Base-by-base conservation (phyloP, 331 rosid species). In the Spiraea crenata region DNA sequence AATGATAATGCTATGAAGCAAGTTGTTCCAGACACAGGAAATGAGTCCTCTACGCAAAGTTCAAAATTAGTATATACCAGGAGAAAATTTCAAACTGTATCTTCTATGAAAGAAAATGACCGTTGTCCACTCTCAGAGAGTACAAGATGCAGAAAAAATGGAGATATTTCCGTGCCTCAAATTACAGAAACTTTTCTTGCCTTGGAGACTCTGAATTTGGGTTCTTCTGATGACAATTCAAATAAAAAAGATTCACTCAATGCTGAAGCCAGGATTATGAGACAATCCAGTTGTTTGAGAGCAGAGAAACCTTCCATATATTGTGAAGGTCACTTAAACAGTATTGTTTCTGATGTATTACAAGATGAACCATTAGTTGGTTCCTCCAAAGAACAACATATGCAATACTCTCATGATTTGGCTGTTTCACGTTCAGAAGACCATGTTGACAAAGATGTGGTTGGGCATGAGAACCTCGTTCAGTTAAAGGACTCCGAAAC, bases 41-140 rank as follows among this genome's bases (percentile, higher is more conserved):
- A 41, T 48, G 16, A 15, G 67, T 49, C 88, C 45, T 42, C 69
- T 63, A 73, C 79, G 65, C 84, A 77, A 70, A 74, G 34, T 49
- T 82, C 82, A 61, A 82, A 56, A 4, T 50, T 75, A 31, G 87
- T 86, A 67, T 90, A 88, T 85, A 66, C 78, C 68, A 82, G 91
- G 74, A 88, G 66, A 81, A 89, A 82, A 78, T 65, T 65, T 63
- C 76, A 47, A 49, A 72, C 71, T 15, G 50, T 68, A 72, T 63
- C 70, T 49, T 76, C 55, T 41, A 63, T 56, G 52, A 72, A 81
- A 65, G 81, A 67, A 73, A 79, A 74, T 2, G 17, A 65, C 73
- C 70, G 44, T 40, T 39, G 57, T 41, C 78, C 76, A 16, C 55
- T 80, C 70, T n/a, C 62, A 61, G 83, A 86, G 79, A 80, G 67